Percentiles rank a stretch among this genome's conserved stretches.
phyloP scores from a whole-genome alignment of 2,329 filamentous ascomycete genomes.

The Microdochium bolleyi region DNA sequence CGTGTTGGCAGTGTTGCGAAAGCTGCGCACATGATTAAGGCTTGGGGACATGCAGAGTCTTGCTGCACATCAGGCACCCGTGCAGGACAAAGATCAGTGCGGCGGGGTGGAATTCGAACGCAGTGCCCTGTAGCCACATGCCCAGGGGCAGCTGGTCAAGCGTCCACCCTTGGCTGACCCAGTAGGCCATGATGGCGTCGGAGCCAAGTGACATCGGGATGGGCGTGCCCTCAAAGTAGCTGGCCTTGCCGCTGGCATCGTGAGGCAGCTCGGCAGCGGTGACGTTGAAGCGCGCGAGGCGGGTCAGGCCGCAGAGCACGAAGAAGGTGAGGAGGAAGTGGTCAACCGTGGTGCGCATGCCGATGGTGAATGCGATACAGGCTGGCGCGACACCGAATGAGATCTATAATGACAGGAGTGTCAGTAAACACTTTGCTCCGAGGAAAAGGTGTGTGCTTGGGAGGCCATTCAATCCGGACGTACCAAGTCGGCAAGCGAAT shows the following conservation, averaged over 20 bases:
- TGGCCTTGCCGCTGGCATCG: constrained; percentile 81
- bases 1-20: no score
- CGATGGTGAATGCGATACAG: constrained; percentile 78
- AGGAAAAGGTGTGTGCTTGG: no score
- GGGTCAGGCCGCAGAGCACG: constrained; percentile 87
- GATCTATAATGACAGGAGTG: constrained; percentile 52
- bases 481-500: constrained; percentile 93
- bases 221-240: constrained; percentile 95
- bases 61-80: constrained; percentile 91
- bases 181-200: constrained; percentile 81
- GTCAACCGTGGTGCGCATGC: constrained; percentile 76
- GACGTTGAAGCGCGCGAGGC: constrained; percentile 95
- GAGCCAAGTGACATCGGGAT: constrained; percentile 85
- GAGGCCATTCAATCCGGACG: no score
- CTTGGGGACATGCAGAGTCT: constrained; percentile 92
- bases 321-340: constrained; percentile 78
- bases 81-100: constrained; percentile 78
- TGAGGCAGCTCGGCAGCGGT: constrained; percentile 86
- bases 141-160: constrained; percentile 73
- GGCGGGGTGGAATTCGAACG: constrained; percentile 77
- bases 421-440: neutral
- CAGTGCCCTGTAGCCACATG: constrained; percentile 54
- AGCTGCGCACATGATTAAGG: constrained; percentile 36
- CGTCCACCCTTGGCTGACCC: constrained; percentile 75
- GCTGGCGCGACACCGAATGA: constrained; percentile 93